These are phyloP conservation scores for Suillus plorans DNA, from an alignment of 768 basidiomycete species.

Conservation along the genomic window DNA sequence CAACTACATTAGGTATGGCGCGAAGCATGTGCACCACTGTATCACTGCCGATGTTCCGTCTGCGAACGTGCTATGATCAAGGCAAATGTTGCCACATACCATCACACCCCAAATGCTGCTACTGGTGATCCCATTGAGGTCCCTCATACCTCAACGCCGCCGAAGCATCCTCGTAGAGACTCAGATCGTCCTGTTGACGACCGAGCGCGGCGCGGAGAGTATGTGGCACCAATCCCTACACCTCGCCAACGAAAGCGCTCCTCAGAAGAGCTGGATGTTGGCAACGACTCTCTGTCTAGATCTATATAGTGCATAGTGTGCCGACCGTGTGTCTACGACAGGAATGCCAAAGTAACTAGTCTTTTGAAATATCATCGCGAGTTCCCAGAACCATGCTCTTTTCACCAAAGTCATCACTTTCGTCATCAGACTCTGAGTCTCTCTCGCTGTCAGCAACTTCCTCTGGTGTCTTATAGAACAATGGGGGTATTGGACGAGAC, in stretches of 20 bases:
- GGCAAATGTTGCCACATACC: slow-evolving; percentile 41
- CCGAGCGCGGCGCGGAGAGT: slow-evolving; percentile 1
- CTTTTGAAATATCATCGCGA: no score
- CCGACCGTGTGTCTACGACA: no score
- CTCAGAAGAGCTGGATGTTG: slow-evolving; percentile 47
- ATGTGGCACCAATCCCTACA: slow-evolving; percentile 1
- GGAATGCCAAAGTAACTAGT: no score
- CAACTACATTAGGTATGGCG: slow-evolving; percentile 58
- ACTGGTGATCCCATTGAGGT: background rate
- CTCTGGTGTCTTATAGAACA: no score
- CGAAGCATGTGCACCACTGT: slow-evolving; percentile 69
- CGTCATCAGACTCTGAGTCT: no score
- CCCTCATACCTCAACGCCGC: slow-evolving; percentile 34
- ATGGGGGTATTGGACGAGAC: no score
- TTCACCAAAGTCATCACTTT: no score
- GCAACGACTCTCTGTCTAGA: slow-evolving; percentile 12
- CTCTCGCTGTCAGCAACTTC: no score
- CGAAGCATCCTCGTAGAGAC: slow-evolving; percentile 37
- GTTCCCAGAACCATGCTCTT: no score
- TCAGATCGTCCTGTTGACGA: slow-evolving; percentile 6
- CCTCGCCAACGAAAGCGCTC: slow-evolving; percentile 44
- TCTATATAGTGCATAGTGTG: no score
- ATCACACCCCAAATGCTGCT: background rate
- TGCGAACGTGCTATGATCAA: slow-evolving; percentile 65
- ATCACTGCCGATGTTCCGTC: slow-evolving; percentile 68